A percentile compares a stretch with the other conserved stretches of the same genome.
These are phyloP conservation scores for Talaromyces amestolkiae DNA, from an alignment of 2,329 filamentous ascomycete species.

Conservation along the genomic window DNA sequence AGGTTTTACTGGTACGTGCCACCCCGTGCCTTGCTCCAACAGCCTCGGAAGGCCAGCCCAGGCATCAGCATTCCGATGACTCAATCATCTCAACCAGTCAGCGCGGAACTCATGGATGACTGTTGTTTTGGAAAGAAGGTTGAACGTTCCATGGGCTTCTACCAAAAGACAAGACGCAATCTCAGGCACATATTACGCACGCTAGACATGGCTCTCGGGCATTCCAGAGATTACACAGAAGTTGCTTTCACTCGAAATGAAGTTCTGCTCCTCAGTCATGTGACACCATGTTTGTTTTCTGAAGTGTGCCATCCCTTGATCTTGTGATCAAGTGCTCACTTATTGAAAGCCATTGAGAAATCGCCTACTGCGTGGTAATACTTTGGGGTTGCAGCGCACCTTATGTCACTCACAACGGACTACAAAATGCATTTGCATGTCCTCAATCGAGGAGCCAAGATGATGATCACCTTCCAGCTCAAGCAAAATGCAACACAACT, in stretches of 20 bases:
- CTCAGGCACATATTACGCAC: background rate
- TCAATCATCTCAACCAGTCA: background rate
- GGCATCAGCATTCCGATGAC: background rate
- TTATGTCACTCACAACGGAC: background rate
- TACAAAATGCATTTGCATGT: background rate
- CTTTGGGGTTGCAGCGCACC: background rate
- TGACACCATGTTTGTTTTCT: background rate
- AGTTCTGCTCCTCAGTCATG: background rate
- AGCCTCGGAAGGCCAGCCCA: background rate
- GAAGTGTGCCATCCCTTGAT: background rate
- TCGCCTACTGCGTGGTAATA: background rate
- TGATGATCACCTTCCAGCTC: background rate
- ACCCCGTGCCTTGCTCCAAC: background rate
- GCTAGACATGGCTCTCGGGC: background rate
- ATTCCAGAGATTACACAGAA: background rate
- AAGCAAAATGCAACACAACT: background rate
- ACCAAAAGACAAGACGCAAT: background rate
- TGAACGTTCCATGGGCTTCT: background rate
- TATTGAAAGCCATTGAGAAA: background rate
- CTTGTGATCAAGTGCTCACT: background rate
- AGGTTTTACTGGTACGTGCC: no score
- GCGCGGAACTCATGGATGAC: no score
- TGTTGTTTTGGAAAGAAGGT: background rate
- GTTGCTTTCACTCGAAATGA: background rate
- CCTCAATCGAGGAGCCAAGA: background rate